These are phyloP conservation scores for Paulownia fortunei DNA, from an alignment of 257 asterid species.

Conservation along the genomic window DNA sequence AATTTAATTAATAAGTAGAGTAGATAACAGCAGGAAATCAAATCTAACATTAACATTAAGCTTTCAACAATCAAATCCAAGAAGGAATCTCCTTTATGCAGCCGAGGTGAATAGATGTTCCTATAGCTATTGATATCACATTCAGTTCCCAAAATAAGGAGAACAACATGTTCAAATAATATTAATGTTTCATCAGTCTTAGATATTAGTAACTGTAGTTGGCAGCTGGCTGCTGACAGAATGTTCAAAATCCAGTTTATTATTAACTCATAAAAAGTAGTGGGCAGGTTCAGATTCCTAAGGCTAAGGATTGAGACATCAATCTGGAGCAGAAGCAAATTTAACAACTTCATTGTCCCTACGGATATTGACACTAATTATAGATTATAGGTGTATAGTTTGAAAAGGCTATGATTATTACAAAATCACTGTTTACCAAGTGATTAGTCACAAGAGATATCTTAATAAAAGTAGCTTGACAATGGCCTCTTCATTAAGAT, in stretches of 20 bases:
- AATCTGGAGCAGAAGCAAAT: not conserved
- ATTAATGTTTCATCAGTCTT: not conserved
- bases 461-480: too few relatives aligned
- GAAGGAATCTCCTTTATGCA: conserved; percentile 24
- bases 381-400: too few relatives aligned
- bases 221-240: not conserved
- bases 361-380: not conserved
- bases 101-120: not conserved
- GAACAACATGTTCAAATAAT: conserved; percentile 6
- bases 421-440: too few relatives aligned
- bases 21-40: too few relatives aligned
- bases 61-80: conserved; percentile 24
- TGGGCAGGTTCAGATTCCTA: conserved; percentile 4
- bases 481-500: too few relatives aligned
- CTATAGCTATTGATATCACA: not conserved
- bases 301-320: not conserved
- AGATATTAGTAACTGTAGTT: not conserved
- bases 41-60: too few relatives aligned
- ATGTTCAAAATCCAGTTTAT: not conserved
- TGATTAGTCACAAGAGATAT: too few relatives aligned
- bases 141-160: conserved; percentile 6
- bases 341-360: not conserved
- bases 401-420: too few relatives aligned
- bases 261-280: not conserved
- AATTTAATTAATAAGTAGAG: too few relatives aligned